Percentiles rank a stretch among this genome's conserved stretches.
These are phyloP conservation scores for Pythium monospermum DNA, from an alignment of 352 stramenopile genomes.

Conservation along the genomic window DNA sequence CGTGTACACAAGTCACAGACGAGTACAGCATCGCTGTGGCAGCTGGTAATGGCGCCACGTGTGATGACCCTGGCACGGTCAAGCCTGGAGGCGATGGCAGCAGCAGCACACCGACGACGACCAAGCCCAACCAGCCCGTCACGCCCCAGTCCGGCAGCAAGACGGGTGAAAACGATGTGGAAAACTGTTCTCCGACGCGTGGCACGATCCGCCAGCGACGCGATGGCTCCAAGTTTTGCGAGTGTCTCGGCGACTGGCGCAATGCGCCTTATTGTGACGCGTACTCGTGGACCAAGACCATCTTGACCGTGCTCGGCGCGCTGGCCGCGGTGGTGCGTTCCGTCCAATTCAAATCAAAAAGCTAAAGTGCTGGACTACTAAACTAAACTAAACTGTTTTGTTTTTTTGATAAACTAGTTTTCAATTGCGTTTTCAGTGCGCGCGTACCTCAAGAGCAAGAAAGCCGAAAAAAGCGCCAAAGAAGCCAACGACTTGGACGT, in stretches of 20 bases:
- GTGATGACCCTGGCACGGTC: slow-evolving; percentile 17
- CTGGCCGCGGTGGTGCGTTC: slow-evolving; percentile 25
- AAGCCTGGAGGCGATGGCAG: slow-evolving; percentile 1
- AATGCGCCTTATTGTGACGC: slow-evolving; percentile 25
- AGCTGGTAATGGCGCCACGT: slow-evolving; percentile 6
- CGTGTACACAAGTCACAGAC: slow-evolving; percentile 18
- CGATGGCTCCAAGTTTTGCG: slow-evolving; percentile 24
- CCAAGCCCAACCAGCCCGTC: slow-evolving; percentile 14
- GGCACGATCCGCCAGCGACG: slow-evolving; percentile 3
- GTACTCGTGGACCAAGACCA: slow-evolving; percentile 30
- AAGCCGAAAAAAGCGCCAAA: slow-evolving; percentile 12
- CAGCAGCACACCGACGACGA: background rate
- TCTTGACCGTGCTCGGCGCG: slow-evolving; percentile 27
- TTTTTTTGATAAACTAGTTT: slow-evolving; percentile 12
- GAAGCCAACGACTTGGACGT: slow-evolving; percentile 14
- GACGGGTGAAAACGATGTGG: slow-evolving; percentile 14
- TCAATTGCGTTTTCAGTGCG: slow-evolving; percentile 24
- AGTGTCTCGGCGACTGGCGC: slow-evolving; percentile 30
- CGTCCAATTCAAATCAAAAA: no score
- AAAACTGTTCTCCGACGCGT: slow-evolving; percentile 21
- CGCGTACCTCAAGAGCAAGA: slow-evolving; percentile 25
- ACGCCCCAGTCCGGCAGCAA: slow-evolving; percentile 10
- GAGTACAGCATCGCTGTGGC: slow-evolving; percentile 24
- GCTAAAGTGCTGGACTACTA: no score
- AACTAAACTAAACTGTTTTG: no score